These are phyloP conservation scores for Mrakia frigida DNA, from an alignment of 768 basidiomycete genomes.

Conservation along the genomic window DNA sequence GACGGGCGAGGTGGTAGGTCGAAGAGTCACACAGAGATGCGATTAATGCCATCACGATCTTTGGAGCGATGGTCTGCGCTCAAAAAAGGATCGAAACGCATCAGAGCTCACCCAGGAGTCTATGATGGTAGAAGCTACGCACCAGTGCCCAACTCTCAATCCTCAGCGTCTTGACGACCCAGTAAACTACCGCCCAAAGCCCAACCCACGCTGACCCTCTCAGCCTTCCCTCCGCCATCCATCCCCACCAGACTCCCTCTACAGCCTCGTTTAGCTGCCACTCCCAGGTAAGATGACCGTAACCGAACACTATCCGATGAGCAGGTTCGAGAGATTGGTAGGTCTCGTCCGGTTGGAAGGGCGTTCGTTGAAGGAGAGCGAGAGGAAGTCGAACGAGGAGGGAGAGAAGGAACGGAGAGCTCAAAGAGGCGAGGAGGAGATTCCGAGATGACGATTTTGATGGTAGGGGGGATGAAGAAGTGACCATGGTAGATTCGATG, in stretches of 20 bases:
- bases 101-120: neutral
- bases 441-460: neutral
- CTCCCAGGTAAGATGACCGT: constrained; percentile 78
- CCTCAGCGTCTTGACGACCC: neutral
- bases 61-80: constrained; percentile 18
- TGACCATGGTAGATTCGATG: neutral
- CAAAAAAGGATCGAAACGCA: neutral
- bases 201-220: constrained; percentile 24
- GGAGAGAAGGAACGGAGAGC: constrained; percentile 8
- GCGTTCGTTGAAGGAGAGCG: constrained; percentile 62
- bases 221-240: constrained; percentile 28
- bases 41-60: constrained; percentile 29
- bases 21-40: constrained; percentile 78
- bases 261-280: constrained; percentile 52
- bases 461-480: neutral
- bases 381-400: constrained; percentile 30
- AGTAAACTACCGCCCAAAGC: constrained; percentile 26
- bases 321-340: constrained; percentile 93
- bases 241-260: constrained; percentile 20
- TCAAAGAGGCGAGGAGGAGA: neutral
- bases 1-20: constrained; percentile 58
- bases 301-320: constrained; percentile 79
- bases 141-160: constrained; percentile 7
- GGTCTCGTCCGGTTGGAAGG: constrained; percentile 97
- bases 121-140: neutral